Percentiles rank a stretch among this genome's conserved stretches.
Evolutionary conservation across 352 stramenopile genomes (phyloP).

Genomic region (Thalassiosira allenii): DNA sequence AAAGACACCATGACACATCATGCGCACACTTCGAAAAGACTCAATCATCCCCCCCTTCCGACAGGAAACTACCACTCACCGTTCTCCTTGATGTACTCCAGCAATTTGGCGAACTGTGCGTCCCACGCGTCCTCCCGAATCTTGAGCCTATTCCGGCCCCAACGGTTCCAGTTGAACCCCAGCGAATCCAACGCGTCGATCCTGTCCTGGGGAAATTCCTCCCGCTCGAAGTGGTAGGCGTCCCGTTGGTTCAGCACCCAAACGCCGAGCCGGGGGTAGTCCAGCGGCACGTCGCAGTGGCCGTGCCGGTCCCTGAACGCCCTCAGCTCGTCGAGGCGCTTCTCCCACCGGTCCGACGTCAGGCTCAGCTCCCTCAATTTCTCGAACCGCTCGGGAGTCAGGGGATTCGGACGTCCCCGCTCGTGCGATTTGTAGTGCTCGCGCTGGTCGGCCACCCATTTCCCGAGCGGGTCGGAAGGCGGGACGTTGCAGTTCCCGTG

Average conservation of each 20-base stretch:
- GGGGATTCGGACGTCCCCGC: not conserved
- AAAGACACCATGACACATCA: no score
- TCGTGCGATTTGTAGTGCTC: constrained; percentile 31
- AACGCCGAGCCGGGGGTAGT: constrained; percentile 39
- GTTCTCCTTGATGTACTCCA: constrained; percentile 34
- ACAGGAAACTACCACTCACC: no score
- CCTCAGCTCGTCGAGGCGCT: constrained; percentile 50
- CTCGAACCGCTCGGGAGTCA: constrained; percentile 10
- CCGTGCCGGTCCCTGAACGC: constrained; percentile 48
- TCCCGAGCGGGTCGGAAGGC: constrained; percentile 7
- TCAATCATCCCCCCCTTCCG: no score
- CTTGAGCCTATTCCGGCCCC: constrained; percentile 31
- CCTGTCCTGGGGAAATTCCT: constrained; percentile 21
- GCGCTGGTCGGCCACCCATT: constrained; percentile 29
- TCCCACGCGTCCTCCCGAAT: constrained; percentile 40
- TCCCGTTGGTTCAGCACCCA: constrained; percentile 44
- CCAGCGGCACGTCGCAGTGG: constrained; percentile 47
- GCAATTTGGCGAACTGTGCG: constrained; percentile 33
- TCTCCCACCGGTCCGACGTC: constrained; percentile 42
- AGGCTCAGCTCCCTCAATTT: constrained; percentile 33
- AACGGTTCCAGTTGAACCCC: constrained; percentile 47
- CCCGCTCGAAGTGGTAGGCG: constrained; percentile 23
- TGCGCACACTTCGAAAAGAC: constrained; percentile 3
- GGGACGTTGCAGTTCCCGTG: constrained; percentile 37
- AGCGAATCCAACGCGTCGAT: constrained; percentile 40